A percentile compares a stretch with the other conserved stretches of the same genome.
These are phyloP conservation scores for Elongisporangium undulatum DNA, from an alignment of 352 stramenopile genomes.

Conservation along the genomic window DNA sequence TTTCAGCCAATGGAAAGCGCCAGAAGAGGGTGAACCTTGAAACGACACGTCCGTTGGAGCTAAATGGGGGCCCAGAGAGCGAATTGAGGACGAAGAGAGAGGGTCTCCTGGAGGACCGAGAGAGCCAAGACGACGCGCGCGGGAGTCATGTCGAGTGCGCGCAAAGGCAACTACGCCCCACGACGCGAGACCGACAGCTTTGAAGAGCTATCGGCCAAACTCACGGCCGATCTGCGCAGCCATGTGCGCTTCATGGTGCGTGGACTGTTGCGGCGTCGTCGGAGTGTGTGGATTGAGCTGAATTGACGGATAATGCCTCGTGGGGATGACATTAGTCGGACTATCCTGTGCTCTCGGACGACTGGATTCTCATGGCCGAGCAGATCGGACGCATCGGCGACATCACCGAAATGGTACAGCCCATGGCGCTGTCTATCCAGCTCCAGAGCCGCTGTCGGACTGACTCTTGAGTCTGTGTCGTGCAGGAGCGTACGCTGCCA, in stretches of 20 bases:
- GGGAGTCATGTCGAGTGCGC: constrained; percentile 27
- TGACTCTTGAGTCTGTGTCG: neutral
- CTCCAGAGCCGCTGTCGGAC: neutral
- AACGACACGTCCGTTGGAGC: constrained; percentile 5
- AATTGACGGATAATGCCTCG: neutral
- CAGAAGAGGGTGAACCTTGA: neutral
- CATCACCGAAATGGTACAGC: constrained; percentile 81
- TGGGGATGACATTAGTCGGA: constrained; percentile 34
- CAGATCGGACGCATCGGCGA: constrained; percentile 85
- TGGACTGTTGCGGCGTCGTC: too few relatives aligned
- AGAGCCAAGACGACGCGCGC: neutral
- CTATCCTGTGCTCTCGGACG: constrained; percentile 84
- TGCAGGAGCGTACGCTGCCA: constrained; percentile 63
- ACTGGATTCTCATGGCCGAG: constrained; percentile 87
- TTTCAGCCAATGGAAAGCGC: constrained; percentile 7
- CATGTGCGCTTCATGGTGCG: constrained; percentile 84
- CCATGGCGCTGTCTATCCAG: neutral
- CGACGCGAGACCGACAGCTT: constrained; percentile 66
- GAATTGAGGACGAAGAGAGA: neutral
- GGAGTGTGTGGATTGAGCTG: neutral
- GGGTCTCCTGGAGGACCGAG: neutral
- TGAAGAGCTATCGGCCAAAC: constrained; percentile 82
- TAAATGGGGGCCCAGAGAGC: neutral
- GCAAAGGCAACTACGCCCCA: constrained; percentile 62
- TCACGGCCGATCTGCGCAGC: constrained; percentile 79